phyloP scores from a whole-genome alignment of 192 early-diverging fungal species.

The Oehlia diaphana region DNA sequence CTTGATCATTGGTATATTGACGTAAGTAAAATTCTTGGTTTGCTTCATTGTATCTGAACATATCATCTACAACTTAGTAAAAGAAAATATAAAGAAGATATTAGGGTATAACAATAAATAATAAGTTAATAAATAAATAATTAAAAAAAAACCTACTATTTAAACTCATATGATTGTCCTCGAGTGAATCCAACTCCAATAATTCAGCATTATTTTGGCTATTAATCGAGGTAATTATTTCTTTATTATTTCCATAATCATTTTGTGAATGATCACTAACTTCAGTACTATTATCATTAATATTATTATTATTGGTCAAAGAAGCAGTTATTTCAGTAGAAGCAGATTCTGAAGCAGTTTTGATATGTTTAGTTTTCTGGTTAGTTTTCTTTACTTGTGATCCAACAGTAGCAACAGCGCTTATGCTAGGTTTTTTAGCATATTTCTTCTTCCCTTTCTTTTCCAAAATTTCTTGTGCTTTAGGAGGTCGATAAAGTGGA shows the following conservation, averaged over 20 bases:
- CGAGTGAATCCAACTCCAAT: not conserved
- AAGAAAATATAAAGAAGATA: too few species aligned
- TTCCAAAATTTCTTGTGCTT: not conserved
- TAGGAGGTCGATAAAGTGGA: constrained; percentile 23
- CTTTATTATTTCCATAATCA: not conserved
- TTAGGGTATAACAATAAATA: not conserved
- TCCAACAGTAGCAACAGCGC: not conserved
- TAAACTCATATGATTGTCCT: not conserved
- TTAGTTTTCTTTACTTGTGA: not conserved
- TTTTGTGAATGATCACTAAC: not conserved
- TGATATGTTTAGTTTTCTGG: not conserved
- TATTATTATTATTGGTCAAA: not conserved
- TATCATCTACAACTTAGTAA: not conserved
- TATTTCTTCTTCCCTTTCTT: constrained; percentile 1
- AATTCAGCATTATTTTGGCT: not conserved
- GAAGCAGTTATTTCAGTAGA: not conserved
- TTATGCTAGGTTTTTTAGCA: not conserved
- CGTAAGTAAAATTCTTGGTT: constrained; percentile 33
- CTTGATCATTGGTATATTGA: constrained; percentile 49
- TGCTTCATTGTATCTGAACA: not conserved
- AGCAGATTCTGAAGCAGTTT: not conserved
- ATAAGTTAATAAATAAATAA: not conserved
- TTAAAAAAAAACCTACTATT: not conserved
- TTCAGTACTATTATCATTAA: not conserved
- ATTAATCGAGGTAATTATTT: not conserved